Base-by-base conservation (phyloP, 495 filamentous ascomycete genomes). In the Trichocladium uniseriatum region DNA sequence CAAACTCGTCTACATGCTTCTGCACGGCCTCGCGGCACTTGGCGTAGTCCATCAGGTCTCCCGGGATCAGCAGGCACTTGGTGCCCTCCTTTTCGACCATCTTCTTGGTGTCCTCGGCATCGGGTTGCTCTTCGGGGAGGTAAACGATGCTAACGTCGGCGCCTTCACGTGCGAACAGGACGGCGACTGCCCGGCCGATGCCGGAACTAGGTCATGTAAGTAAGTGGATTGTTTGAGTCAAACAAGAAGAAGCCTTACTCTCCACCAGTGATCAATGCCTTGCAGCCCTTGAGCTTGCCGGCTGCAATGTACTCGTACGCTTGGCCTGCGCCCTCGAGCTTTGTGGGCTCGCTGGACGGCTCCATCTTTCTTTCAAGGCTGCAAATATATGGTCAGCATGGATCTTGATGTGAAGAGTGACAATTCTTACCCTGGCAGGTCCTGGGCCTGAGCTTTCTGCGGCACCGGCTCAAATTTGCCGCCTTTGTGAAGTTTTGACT, bases 151-250 rank as follows among this genome's bases (percentile, higher is more conserved):
- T 74, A 40, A 77, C 61, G 55, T 80, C 75, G 39, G 72, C 69
- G 3, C 76, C 78, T 53, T 82, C 79, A 31, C 72, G 65, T 0
- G 77, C 78, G 63, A 75, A 77, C 6, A 81, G 64, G 8, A 75
- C 69, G 1, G 77, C 79, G 9, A 80, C 67, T 0, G 75, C 63
- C 5, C 76, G 71, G 28, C 75, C 77, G 27, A 78, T 79, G 19
- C 70, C 75, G 2, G 74, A 77, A 45, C 73, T 75, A 38, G 6
- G n/a, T n/a, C n/a, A n/a, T n/a, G n/a, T n/a, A n/a, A n/a, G n/a
- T n/a, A n/a, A n/a, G n/a, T n/a, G n/a, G n/a, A 32, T 3, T 6
- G 1, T 8, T 24, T 36, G 24, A 43, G 32, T 31, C 3, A 35
- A 27, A 2, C 1, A 6, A 7, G 21, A 27, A 24, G 39, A 16